phyloP scores from a whole-genome alignment of 805 yeast genomes.

The Lipomyces lipofer region DNA sequence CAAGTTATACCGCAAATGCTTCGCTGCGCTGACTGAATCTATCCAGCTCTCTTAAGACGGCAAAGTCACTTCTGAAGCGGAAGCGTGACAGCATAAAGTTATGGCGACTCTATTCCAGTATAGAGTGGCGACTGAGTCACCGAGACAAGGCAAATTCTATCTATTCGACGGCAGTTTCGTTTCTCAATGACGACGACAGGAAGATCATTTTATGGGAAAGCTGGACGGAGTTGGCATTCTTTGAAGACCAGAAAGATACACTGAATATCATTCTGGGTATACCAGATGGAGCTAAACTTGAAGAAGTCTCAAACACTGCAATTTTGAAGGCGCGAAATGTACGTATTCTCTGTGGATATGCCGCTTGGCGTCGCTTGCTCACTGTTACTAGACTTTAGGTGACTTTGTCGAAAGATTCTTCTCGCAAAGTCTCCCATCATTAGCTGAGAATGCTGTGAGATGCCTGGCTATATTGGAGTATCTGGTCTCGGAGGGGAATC shows the following conservation, averaged over 20 bases:
- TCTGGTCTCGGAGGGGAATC: background rate
- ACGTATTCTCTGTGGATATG: no score
- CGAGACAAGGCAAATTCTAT: constrained; percentile 6
- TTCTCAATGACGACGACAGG: constrained; percentile 6
- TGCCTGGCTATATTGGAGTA: constrained; percentile 12
- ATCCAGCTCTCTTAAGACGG: background rate
- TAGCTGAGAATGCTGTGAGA: constrained; percentile 14
- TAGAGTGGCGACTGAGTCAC: constrained; percentile 12
- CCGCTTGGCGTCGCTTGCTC: no score
- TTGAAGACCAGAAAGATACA: background rate
- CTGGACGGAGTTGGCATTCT: constrained; percentile 9
- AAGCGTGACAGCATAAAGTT: constrained; percentile 8
- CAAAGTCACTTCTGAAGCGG: constrained; percentile 10
- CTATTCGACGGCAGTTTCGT: constrained; percentile 3
- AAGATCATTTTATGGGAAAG: constrained; percentile 7
- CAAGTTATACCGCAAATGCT: no score
- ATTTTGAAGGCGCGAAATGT: background rate
- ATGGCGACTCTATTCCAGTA: constrained; percentile 16
- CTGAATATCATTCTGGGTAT: background rate
- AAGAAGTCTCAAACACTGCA: constrained; percentile 1
- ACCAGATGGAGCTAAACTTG: background rate
- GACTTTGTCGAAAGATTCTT: no score
- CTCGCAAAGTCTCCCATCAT: background rate
- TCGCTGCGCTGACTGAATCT: no score
- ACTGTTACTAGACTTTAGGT: no score